phyloP scores from a whole-genome alignment of 805 yeast genomes.

The Saturnispora besseyi region DNA sequence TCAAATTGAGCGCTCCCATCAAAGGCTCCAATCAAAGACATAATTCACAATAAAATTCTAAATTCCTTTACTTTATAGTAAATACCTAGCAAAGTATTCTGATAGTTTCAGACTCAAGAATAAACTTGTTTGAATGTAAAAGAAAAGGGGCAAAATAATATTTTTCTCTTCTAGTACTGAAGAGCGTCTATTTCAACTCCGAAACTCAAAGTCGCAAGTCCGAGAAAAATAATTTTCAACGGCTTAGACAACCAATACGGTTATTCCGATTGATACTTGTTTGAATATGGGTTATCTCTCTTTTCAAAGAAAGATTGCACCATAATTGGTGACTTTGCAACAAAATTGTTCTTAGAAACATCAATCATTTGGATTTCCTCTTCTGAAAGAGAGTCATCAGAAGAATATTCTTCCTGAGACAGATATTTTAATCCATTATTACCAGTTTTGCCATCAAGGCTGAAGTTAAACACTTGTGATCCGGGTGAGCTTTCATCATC shows the following conservation, averaged over 20 bases:
- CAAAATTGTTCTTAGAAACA: not conserved
- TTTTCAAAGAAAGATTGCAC: not conserved
- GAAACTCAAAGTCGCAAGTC: too few species aligned
- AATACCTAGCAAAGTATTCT: not conserved
- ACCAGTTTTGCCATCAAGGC: not conserved
- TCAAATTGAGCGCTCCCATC: not conserved
- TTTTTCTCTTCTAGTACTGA: not conserved
- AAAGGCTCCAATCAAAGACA: not conserved
- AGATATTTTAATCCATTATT: not conserved
- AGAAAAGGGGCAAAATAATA: not conserved
- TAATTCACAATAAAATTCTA: not conserved
- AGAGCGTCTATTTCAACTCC: not conserved
- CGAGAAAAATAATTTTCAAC: too few species aligned
- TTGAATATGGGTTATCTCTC: too few species aligned
- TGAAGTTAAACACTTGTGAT: not conserved
- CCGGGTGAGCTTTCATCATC: slow-evolving; percentile 5
- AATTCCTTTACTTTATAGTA: not conserved
- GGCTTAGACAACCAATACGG: too few species aligned
- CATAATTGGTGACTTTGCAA: slow-evolving; percentile 4
- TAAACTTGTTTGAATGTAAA: not conserved
- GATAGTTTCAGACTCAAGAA: not conserved
- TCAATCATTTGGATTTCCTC: not conserved
- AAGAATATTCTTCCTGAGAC: not conserved
- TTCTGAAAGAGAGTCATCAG: not conserved
- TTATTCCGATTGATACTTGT: too few species aligned